A percentile compares a stretch with the other conserved stretches of the same genome.
phyloP scores from a whole-genome alignment of 805 yeast genomes.

The Saturnispora dispora region DNA sequence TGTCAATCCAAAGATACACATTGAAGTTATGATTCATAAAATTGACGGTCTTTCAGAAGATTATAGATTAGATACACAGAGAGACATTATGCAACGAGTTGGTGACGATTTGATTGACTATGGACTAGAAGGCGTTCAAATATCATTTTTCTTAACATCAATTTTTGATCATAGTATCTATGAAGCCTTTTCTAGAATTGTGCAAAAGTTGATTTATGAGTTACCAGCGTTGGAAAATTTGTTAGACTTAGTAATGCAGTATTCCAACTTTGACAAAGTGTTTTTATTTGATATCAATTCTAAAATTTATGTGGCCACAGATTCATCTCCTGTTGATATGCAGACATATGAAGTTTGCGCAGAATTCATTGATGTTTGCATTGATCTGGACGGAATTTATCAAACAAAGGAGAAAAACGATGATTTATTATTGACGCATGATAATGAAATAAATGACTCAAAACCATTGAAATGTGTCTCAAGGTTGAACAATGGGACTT shows the following conservation, averaged over 20 bases:
- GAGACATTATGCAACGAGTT: constrained; percentile 93
- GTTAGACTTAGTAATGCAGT: constrained; percentile 80
- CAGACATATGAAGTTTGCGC: constrained; percentile 96
- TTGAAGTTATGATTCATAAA: constrained; percentile 91
- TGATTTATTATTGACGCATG: neutral
- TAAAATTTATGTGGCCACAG: constrained; percentile 92
- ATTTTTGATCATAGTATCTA: constrained; percentile 93
- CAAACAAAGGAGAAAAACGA: constrained; percentile 18
- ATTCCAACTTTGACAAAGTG: constrained; percentile 85
- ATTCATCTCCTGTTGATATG: constrained; percentile 89
- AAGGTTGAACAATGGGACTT: constrained; percentile 72
- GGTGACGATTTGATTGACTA: constrained; percentile 86
- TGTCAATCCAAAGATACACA: constrained; percentile 74
- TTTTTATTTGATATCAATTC: constrained; percentile 87
- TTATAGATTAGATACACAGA: constrained; percentile 85
- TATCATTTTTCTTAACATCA: constrained; percentile 84
- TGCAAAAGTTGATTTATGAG: constrained; percentile 85
- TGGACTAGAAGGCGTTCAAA: constrained; percentile 86
- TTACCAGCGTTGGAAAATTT: constrained; percentile 80
- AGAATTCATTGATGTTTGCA: constrained; percentile 90
- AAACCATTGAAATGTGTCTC: constrained; percentile 49
- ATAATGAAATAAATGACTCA: neutral
- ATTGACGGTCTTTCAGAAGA: constrained; percentile 94
- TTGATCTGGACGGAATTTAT: constrained; percentile 73
- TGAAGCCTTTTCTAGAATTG: constrained; percentile 89